These are phyloP conservation scores for Talaromyces trachyspermus DNA, from an alignment of 495 filamentous ascomycete genomes.

Conservation along the genomic window DNA sequence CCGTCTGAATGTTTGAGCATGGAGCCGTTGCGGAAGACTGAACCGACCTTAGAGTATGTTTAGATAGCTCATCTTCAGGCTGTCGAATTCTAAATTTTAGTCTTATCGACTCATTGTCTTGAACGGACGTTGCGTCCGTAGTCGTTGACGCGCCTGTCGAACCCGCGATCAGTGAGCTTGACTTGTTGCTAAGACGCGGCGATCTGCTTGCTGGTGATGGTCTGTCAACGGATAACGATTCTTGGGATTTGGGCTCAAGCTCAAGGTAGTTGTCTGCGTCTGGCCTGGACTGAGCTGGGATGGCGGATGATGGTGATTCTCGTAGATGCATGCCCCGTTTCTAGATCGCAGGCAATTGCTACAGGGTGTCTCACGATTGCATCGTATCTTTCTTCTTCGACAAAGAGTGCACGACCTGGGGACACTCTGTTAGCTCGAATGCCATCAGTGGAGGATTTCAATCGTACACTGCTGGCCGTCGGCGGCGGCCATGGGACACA, in stretches of 20 bases:
- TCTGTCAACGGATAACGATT: background rate
- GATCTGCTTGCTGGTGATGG: background rate
- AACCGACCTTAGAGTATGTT: slow-evolving; percentile 3
- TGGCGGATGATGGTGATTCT: slow-evolving; percentile 14
- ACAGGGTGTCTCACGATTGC: slow-evolving; percentile 42
- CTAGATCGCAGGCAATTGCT: slow-evolving; percentile 42
- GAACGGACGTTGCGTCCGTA: slow-evolving; percentile 19
- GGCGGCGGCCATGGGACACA: slow-evolving; percentile 35
- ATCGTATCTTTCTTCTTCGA: slow-evolving; percentile 42
- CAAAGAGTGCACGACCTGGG: slow-evolving; percentile 39
- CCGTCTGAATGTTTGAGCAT: slow-evolving; percentile 21
- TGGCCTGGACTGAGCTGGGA: slow-evolving; percentile 7
- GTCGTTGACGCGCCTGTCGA: slow-evolving; percentile 23
- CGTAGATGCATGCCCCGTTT: slow-evolving; percentile 35
- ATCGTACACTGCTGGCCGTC: slow-evolving; percentile 40
- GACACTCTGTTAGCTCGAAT: slow-evolving; percentile 4
- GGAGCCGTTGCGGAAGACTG: slow-evolving; percentile 11
- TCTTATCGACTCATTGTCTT: slow-evolving; percentile 28
- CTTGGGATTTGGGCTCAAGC: background rate
- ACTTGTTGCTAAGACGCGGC: slow-evolving; percentile 9
- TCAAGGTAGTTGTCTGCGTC: background rate
- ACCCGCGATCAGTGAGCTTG: slow-evolving; percentile 11
- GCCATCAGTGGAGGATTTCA: background rate
- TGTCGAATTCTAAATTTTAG: slow-evolving; percentile 26
- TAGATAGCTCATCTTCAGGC: slow-evolving; percentile 40